Evolutionary conservation across 805 yeast genomes (phyloP), one percentile per base, ranked within the genome.

Genomic region (Spathaspora girioi): DNA sequence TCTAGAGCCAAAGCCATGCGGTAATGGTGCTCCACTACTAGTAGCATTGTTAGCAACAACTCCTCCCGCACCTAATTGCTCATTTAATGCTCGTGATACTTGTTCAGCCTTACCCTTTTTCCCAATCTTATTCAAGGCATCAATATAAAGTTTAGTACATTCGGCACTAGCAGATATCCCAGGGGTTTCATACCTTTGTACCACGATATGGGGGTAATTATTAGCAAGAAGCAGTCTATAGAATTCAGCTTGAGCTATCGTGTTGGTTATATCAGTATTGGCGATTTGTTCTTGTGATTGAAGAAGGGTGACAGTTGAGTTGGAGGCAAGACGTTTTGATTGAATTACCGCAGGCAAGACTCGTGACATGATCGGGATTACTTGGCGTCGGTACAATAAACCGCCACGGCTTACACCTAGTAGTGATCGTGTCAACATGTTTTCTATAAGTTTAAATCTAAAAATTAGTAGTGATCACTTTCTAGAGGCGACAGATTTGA

Each of bases 201-300:
- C 90, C 6, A 94, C 97, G 50, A 93, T 86, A 61, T 91, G 96
- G n/a, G 99, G 98, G 65, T 90, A 94, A 69, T 89, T 88, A 50
- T 93, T 80, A 52, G 81, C 81, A 56, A 94, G 68, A 46, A 94
- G 74, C 12, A 83, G 77, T 55, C 80, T 79, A 72, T 94, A 94
- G 62, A 94, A 93, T 50, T 82, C 85, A 1, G 96, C 92, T 70
- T 94, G 99, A 5, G 81, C 75, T 3, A 65, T 70, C 1, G 97
- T 80, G 66, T 89, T 86, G 46, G 75, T 68, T 45, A 89, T 68
- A 51, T 87, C 85, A 54, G 79, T 72, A 69, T 94, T 94, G 42
- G 99, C 99, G n/a, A 78, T 75, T 65, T 87, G 90, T 68, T 94
- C 99, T 63, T 83, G 76, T 2, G 68, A 54, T 50, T 71, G 75